Percentiles rank a stretch among this genome's conserved stretches.
Conservation (phyloP, 148 eudicot species). For the Camellia lanceoleosa region DNA sequence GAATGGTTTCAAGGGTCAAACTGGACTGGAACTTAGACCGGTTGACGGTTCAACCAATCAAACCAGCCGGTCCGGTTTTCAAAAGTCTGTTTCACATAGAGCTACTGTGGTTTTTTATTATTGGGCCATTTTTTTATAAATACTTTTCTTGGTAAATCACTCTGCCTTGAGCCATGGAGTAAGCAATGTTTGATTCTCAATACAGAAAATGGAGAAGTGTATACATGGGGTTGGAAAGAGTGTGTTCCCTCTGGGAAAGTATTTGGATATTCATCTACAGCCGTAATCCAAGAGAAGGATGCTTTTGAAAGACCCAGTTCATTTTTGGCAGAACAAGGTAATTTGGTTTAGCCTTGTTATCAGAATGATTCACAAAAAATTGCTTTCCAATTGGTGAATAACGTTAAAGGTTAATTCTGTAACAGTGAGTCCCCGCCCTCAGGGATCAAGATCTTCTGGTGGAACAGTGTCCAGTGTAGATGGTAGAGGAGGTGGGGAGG, state of each 20-base stretch:
- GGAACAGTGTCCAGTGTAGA: conserved; percentile 46
- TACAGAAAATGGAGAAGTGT: conserved; percentile 71
- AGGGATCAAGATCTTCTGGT: conserved; percentile 53
- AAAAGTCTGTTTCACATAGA: too few relatives aligned
- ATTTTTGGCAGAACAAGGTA: conserved; percentile 65
- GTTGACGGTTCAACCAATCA: too few relatives aligned
- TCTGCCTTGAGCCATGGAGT: conserved; percentile 3
- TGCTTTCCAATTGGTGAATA: conserved; percentile 23
- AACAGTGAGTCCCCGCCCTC: conserved; percentile 75
- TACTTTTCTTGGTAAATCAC: not conserved
- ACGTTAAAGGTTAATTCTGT: conserved; percentile 28
- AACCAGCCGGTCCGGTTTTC: too few relatives aligned
- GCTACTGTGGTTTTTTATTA: too few relatives aligned
- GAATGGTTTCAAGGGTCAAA: too few relatives aligned
- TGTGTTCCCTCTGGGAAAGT: conserved; percentile 94
- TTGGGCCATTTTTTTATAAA: too few relatives aligned
- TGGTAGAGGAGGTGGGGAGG: conserved; percentile 60
- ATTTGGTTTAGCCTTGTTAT: conserved; percentile 12
- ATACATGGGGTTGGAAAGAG: conserved; percentile 99
- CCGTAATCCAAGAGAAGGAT: conserved; percentile 55
- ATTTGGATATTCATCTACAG: conserved; percentile 56
- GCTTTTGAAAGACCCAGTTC: conserved; percentile 38
- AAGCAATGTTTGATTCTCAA: conserved; percentile 3
- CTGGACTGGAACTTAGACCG: too few relatives aligned
- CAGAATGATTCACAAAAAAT: conserved; percentile 2